Percentiles rank a stretch among this genome's conserved stretches.
Evolutionary conservation across 352 stramenopile species (phyloP).

Genomic region (Phytophthora pseudosyringae): DNA sequence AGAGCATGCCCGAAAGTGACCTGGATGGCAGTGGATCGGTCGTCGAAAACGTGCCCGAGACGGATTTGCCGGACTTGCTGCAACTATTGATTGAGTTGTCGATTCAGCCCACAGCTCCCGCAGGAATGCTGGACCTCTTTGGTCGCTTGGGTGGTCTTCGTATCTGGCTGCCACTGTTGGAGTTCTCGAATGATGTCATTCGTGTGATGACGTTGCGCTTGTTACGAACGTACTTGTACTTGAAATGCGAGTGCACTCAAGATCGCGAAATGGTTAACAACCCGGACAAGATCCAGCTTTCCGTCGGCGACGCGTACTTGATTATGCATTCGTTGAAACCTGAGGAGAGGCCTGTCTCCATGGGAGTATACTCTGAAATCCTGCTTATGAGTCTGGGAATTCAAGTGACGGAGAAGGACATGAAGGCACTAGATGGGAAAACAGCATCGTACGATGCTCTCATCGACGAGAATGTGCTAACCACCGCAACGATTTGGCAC

Average conservation of each 20-base stretch:
- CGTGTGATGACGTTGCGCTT: slow-evolving; percentile 84
- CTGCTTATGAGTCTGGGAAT: slow-evolving; percentile 77
- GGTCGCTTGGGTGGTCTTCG: slow-evolving; percentile 75
- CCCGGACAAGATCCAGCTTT: slow-evolving; percentile 80
- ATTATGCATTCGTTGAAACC: slow-evolving; percentile 84
- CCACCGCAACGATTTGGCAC: slow-evolving; percentile 64
- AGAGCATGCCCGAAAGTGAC: slow-evolving; percentile 73
- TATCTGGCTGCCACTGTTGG: slow-evolving; percentile 84
- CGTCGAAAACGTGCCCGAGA: slow-evolving; percentile 78
- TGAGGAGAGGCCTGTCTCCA: slow-evolving; percentile 64
- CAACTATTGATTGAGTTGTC: slow-evolving; percentile 83
- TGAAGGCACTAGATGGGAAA: slow-evolving; percentile 55
- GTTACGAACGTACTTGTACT: slow-evolving; percentile 77
- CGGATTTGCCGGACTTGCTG: slow-evolving; percentile 76
- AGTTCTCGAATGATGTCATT: slow-evolving; percentile 74
- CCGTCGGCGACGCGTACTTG: slow-evolving; percentile 77
- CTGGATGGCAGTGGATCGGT: slow-evolving; percentile 64
- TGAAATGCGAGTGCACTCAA: slow-evolving; percentile 75
- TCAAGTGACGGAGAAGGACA: slow-evolving; percentile 65
- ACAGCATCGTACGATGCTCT: slow-evolving; percentile 54
- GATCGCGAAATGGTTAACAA: slow-evolving; percentile 70
- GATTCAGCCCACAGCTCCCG: slow-evolving; percentile 68
- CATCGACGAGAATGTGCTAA: slow-evolving; percentile 63
- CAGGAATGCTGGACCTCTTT: slow-evolving; percentile 78
- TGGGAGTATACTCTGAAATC: slow-evolving; percentile 86